phyloP scores from a whole-genome alignment of 805 yeast genomes.

The Candida dajiaensis region DNA sequence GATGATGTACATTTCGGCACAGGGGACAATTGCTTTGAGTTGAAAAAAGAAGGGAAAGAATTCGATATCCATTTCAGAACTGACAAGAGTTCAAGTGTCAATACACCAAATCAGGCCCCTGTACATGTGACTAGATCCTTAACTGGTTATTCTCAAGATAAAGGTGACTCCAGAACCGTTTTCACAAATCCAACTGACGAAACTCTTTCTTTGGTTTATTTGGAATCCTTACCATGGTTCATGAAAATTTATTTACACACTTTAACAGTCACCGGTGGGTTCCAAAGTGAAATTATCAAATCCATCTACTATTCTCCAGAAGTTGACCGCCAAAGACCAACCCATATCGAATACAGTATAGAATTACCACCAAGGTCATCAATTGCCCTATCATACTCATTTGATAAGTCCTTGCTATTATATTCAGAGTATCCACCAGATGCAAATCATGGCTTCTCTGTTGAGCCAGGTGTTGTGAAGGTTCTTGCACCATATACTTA shows the following conservation, averaged over 20 bases:
- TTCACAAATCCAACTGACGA: slow-evolving; percentile 59
- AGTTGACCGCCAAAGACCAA: slow-evolving; percentile 71
- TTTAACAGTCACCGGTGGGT: slow-evolving; percentile 30
- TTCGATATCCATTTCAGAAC: slow-evolving; percentile 33
- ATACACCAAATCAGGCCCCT: slow-evolving; percentile 46
- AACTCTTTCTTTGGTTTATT: slow-evolving; percentile 50
- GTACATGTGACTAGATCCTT: slow-evolving; percentile 75
- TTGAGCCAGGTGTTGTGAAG: slow-evolving; percentile 82
- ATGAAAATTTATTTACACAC: slow-evolving; percentile 79
- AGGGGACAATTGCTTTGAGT: slow-evolving; percentile 31
- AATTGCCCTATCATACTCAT: slow-evolving; percentile 61
- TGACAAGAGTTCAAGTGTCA: slow-evolving; percentile 37
- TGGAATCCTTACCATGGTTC: slow-evolving; percentile 90
- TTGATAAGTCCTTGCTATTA: slow-evolving; percentile 80
- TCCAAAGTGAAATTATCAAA: slow-evolving; percentile 35
- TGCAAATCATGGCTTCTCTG: slow-evolving; percentile 95
- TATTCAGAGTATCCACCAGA: slow-evolving; percentile 98
- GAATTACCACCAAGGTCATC: slow-evolving; percentile 58
- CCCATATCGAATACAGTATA: slow-evolving; percentile 70
- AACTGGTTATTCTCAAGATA: slow-evolving; percentile 87
- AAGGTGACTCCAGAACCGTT: slow-evolving; percentile 81
- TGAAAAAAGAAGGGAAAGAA: slow-evolving; percentile 14
- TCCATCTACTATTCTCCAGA: slow-evolving; percentile 69
- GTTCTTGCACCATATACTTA: slow-evolving; percentile 41
- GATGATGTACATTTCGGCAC: slow-evolving; percentile 27